phyloP scores from a whole-genome alignment of 2,329 filamentous ascomycete genomes.

The Calonectria pteridis region DNA sequence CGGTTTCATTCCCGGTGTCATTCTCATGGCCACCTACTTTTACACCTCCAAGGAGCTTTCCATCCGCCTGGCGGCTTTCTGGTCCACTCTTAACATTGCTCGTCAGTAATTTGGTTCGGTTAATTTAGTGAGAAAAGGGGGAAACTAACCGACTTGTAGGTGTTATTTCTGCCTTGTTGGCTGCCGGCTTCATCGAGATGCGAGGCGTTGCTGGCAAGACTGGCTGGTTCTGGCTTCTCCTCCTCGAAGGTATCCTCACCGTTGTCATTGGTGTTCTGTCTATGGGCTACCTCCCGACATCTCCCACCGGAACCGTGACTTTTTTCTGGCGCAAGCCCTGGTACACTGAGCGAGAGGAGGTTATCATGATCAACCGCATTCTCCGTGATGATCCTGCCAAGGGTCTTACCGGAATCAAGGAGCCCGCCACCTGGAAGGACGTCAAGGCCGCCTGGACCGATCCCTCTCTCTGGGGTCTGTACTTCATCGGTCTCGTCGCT shows the following conservation, averaged over 20 bases:
- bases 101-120: conserved; percentile 31
- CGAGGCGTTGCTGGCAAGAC: conserved; percentile 59
- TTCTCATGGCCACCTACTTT: conserved; percentile 78
- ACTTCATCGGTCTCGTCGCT: conserved; percentile 61
- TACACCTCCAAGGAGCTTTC: conserved; percentile 78
- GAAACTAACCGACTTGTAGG: conserved; percentile 19
- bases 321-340: conserved; percentile 72
- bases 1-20: conserved; percentile 70
- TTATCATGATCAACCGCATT: conserved; percentile 75
- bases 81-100: conserved; percentile 64
- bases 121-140: background rate
- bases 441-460: conserved; percentile 60
- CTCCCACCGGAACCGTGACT: conserved; percentile 74
- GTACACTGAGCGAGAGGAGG: conserved; percentile 76
- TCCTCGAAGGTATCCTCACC: conserved; percentile 59
- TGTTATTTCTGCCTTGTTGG: conserved; percentile 62
- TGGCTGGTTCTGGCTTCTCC: conserved; percentile 69
- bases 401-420: conserved; percentile 59
- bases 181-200: conserved; percentile 62
- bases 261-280: conserved; percentile 65
- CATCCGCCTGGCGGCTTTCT: conserved; percentile 76
- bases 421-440: conserved; percentile 57
- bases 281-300: conserved; percentile 71
- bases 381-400: conserved; percentile 67
- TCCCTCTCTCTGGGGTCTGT: conserved; percentile 63